phyloP scores from a whole-genome alignment of 108 stramenopile species.

The Hondaea fermentalgiana region DNA sequence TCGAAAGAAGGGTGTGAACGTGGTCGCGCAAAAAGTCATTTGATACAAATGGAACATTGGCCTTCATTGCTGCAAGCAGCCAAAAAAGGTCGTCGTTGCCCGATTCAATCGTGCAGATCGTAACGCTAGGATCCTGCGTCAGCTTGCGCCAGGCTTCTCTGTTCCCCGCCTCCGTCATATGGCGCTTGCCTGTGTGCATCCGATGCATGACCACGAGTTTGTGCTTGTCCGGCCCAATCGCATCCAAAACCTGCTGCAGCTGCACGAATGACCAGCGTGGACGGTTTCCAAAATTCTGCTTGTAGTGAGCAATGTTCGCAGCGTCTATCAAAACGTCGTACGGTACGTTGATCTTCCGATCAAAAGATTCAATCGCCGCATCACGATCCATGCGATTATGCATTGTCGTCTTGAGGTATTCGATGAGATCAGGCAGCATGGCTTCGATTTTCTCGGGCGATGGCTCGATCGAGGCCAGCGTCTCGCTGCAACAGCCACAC shows the following conservation, averaged over 20 bases:
- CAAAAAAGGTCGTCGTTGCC: constrained; percentile 99
- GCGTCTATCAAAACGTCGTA: constrained; percentile 75
- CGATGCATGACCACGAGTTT: constrained; percentile 48
- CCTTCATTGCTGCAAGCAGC: constrained; percentile 76
- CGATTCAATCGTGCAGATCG: constrained; percentile 59
- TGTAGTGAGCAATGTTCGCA: constrained; percentile 91
- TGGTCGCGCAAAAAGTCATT: constrained; percentile 99
- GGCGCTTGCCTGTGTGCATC: not conserved
- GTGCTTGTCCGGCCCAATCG: constrained; percentile 43
- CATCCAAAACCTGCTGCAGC: constrained; percentile 71
- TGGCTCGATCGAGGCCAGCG: not conserved
- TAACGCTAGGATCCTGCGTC: not conserved
- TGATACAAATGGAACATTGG: constrained; percentile 62
- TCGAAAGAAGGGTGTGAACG: constrained; percentile 85
- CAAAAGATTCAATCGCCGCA: too few relatives aligned
- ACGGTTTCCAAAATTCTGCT: constrained; percentile 61
- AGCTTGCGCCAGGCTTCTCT: not conserved
- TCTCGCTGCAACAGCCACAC: not conserved
- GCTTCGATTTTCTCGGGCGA: not conserved
- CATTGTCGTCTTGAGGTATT: not conserved
- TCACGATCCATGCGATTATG: not conserved
- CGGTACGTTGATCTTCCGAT: too few relatives aligned
- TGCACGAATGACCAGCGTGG: constrained; percentile 67
- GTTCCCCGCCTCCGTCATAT: not conserved
- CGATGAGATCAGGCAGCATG: not conserved